Base-by-base conservation (phyloP, 345 rosid genomes). In the Nephelium lappaceum region DNA sequence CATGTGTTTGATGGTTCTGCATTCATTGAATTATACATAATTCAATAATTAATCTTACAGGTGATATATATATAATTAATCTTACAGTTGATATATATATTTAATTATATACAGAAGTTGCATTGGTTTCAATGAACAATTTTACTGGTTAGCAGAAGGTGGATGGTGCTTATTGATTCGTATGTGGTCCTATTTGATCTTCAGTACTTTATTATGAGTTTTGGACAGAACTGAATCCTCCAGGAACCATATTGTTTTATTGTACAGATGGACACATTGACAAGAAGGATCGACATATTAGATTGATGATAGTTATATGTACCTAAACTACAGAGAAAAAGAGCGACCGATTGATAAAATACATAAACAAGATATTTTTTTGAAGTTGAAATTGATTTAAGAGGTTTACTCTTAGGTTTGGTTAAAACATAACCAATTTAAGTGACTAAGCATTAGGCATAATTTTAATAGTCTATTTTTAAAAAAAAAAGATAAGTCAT, bases 181-280 rank as follows among this genome's bases (percentile, higher is more conserved):
- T 60, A 47, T 49, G 88, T 83, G 88, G 86, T 85, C 86, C 88
- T 75, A 16, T 69, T 83, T 66, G 67, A 79, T 76, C 76, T 76
- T 81, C 69, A 45, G 12, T 45, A 76, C 79, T 72, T 80, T 72
- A 68, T 57, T 53, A 53, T 45, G 60, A 62, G 74, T 49, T 66
- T 81, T 63, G 49, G 78, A 72, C 84, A 81, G 64, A 74, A 67
- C 27, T 45, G 18, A 11, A 51, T 1, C 71, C 43, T 64, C 73
- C 78, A 79, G 72, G 47, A 53, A 16, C 73, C 41, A 49, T 67
- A 76, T 49, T 83, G 68, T 72, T 62, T 76, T 79, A 38, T 71
- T 65, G 74, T 43, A 11, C 31, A 14, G 19, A 69, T 53, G 16
- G 68, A 31, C 2, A 62, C 43, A 47, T 71, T 47, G 81, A 63